phyloP scores from a whole-genome alignment of 805 yeast genomes.

The Saturnispora ahearnii region DNA sequence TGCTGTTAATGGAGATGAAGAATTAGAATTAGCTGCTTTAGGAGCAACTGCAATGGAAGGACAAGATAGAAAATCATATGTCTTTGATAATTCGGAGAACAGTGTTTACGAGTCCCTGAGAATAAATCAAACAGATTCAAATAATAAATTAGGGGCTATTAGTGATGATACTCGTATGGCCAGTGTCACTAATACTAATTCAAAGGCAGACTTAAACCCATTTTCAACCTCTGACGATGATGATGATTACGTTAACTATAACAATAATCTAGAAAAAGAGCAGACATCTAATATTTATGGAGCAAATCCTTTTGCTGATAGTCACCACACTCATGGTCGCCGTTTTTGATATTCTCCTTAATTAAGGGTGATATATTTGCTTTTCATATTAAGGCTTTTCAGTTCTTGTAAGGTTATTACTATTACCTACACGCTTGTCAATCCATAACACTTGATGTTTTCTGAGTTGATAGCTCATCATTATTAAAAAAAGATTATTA shows the following conservation, averaged over 20 bases:
- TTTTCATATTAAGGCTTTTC: background rate
- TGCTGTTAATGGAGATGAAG: constrained; percentile 32
- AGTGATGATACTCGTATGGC: background rate
- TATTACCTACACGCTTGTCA: background rate
- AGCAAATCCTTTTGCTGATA: constrained; percentile 3
- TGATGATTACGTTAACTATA: background rate
- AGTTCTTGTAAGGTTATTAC: background rate
- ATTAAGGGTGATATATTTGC: background rate
- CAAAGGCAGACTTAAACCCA: constrained; percentile 9
- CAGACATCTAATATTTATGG: constrained; percentile 1
- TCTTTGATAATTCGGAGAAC: background rate
- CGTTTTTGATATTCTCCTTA: background rate
- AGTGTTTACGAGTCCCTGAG: constrained; percentile 8
- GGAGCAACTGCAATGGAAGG: constrained; percentile 65
- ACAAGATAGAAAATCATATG: constrained; percentile 33
- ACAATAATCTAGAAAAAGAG: constrained; percentile 4
- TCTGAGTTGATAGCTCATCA: too few relatives aligned
- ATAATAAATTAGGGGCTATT: background rate
- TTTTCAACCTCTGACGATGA: constrained; percentile 9
- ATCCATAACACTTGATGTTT: too few relatives aligned
- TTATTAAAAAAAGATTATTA: too few relatives aligned
- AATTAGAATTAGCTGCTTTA: constrained; percentile 60
- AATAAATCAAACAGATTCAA: constrained; percentile 5
- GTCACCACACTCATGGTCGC: background rate
- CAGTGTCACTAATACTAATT: constrained; percentile 5